These are phyloP conservation scores for Arthroderma sp. DNA, from an alignment of 2,329 filamentous ascomycete genomes.

Conservation along the genomic window DNA sequence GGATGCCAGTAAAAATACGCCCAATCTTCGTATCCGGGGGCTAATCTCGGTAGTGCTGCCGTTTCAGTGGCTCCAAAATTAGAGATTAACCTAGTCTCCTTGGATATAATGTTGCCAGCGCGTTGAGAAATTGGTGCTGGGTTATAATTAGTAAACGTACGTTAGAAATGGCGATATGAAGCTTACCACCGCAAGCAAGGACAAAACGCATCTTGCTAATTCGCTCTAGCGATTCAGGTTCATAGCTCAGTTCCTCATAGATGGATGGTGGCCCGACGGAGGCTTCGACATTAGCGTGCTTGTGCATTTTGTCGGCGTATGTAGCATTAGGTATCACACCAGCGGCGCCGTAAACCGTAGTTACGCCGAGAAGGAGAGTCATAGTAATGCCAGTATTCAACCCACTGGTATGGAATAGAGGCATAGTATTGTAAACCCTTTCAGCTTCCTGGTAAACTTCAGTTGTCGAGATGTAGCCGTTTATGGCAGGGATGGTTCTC, in stretches of 20 bases:
- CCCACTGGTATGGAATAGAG: neutral
- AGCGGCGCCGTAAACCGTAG: too few relatives aligned
- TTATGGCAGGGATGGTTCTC: neutral
- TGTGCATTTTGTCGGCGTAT: too few relatives aligned
- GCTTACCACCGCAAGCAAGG: too few relatives aligned
- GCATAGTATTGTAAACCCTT: neutral
- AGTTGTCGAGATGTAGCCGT: neutral
- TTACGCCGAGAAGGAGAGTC: too few relatives aligned
- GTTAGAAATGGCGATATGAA: too few relatives aligned
- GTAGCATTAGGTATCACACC: too few relatives aligned
- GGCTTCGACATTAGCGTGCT: too few relatives aligned
- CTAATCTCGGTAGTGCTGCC: neutral
- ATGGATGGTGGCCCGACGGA: too few relatives aligned
- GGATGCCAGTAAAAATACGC: slow-evolving; percentile 2
- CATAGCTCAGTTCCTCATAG: too few relatives aligned
- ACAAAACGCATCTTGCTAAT: too few relatives aligned
- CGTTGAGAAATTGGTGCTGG: neutral
- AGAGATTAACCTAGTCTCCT: neutral
- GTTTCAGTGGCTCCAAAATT: slow-evolving; percentile 1
- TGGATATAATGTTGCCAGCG: neutral
- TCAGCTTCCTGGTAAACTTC: neutral
- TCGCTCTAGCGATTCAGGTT: too few relatives aligned
- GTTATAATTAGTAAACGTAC: neutral
- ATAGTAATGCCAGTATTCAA: too few relatives aligned
- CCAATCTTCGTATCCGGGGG: neutral